A percentile compares a stretch with the other conserved stretches of the same genome.
phyloP scores from a whole-genome alignment of 352 stramenopile genomes.

The Phytophthora hibernalis region DNA sequence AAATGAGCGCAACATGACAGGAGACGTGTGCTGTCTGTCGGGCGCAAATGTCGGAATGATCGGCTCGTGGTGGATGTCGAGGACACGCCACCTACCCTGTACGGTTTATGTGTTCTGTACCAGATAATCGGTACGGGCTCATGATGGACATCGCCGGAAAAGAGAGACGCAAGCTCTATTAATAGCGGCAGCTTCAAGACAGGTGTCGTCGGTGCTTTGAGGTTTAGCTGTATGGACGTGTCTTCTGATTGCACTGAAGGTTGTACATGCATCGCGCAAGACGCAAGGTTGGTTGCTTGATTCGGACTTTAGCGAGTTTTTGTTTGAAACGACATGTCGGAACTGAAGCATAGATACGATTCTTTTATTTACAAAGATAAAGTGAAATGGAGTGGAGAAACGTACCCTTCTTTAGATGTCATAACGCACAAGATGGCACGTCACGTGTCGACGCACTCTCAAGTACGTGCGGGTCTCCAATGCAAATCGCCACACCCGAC shows the following conservation, averaged over 20 bases:
- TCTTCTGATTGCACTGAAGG: background rate
- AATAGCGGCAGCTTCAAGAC: conserved; percentile 22
- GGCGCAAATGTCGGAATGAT: conserved; percentile 29
- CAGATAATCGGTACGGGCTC: background rate
- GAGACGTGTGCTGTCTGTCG: conserved; percentile 12
- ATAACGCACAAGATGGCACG: background rate
- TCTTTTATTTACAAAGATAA: background rate
- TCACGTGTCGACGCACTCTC: conserved; percentile 16
- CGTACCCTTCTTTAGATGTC: conserved; percentile 6
- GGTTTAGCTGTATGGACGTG: background rate
- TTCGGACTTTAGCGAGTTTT: background rate
- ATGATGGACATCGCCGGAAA: background rate
- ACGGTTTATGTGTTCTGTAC: background rate
- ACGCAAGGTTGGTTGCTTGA: conserved; percentile 3
- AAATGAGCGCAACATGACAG: conserved; percentile 32
- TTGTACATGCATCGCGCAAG: background rate
- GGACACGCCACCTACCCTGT: background rate
- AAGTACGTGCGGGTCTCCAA: conserved; percentile 3
- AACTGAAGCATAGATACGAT: conserved; percentile 24
- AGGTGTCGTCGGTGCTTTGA: conserved; percentile 17
- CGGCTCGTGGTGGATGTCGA: conserved; percentile 19
- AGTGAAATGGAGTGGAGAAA: background rate
- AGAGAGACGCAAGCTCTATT: conserved; percentile 22
- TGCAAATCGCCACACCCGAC: conserved; percentile 21
- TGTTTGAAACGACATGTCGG: conserved; percentile 10